Evolutionary conservation across 208 protist species (phyloP).

Genomic region (Trypanosoma congolense): DNA sequence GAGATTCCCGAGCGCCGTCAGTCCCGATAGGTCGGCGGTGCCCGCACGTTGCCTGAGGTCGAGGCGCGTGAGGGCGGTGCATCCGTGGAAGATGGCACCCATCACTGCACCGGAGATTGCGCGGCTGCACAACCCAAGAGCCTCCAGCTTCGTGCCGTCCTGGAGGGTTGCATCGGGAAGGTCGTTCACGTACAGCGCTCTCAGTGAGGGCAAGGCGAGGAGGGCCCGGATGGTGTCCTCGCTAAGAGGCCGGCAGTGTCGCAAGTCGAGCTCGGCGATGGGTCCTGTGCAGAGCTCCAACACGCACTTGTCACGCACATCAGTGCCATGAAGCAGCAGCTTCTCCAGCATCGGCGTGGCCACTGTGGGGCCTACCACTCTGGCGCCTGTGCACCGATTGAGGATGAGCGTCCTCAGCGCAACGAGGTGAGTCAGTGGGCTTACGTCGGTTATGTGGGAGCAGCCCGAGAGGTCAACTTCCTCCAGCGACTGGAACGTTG

Average conservation of each 20-base stretch:
- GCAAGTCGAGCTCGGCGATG: background rate
- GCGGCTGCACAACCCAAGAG: background rate
- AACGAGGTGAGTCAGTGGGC: background rate
- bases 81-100: background rate
- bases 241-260: background rate
- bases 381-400: background rate
- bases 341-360: background rate
- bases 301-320: conserved; percentile 1
- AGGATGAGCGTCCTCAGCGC: conserved; percentile 1
- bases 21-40: background rate
- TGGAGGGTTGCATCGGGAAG: background rate
- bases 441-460: background rate
- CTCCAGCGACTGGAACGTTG: background rate
- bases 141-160: background rate
- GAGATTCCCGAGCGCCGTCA: background rate
- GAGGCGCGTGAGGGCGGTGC: background rate
- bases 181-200: background rate
- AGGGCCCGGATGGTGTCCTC: background rate
- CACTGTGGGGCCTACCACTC: background rate
- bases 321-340: conserved; percentile 1
- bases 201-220: background rate
- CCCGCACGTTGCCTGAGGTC: background rate
- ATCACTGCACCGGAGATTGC: background rate
- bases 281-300: background rate
- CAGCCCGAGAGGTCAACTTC: background rate